phyloP scores from a whole-genome alignment of 2,329 filamentous ascomycete genomes.

The Davidsoniella neocaledoniae region DNA sequence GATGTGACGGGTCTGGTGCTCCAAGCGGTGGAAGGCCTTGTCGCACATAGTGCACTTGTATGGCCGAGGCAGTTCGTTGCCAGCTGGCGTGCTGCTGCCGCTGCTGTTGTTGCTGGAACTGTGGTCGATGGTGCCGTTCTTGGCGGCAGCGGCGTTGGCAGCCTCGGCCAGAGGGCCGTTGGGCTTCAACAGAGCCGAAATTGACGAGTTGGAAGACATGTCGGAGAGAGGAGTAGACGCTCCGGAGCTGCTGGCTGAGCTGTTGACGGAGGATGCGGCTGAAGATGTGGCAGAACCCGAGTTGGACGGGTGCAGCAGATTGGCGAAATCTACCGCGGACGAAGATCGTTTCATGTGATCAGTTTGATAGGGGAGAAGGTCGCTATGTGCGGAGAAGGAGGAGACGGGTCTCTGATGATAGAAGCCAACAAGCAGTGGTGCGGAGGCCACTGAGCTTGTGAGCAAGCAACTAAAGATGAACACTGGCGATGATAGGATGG shows the following conservation, averaged over 20 bases:
- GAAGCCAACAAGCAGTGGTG: too few species aligned
- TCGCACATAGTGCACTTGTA: conserved; percentile 99
- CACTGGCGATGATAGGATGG: too few species aligned
- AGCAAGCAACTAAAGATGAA: too few species aligned
- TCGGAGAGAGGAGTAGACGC: conserved; percentile 10
- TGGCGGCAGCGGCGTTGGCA: conserved; percentile 28
- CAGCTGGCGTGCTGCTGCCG: conserved; percentile 12
- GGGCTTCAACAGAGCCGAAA: conserved; percentile 33
- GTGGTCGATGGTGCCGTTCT: too few species aligned
- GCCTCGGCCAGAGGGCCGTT: conserved; percentile 39
- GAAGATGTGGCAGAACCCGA: conserved; percentile 2
- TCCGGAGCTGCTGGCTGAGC: conserved; percentile 10
- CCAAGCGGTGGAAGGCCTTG: conserved; percentile 93
- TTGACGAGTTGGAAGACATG: conserved; percentile 10
- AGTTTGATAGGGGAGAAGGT: neutral
- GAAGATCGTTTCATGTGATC: conserved; percentile 60
- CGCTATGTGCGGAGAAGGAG: too few species aligned
- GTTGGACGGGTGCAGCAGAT: conserved; percentile 47
- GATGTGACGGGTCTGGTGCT: conserved; percentile 85
- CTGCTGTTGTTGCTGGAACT: too few species aligned
- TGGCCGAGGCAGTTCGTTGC: conserved; percentile 67
- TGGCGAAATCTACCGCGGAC: conserved; percentile 59
- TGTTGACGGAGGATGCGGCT: conserved; percentile 4
- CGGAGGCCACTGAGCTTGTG: too few species aligned
- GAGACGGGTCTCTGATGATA: too few species aligned